phyloP scores from a whole-genome alignment of 495 filamentous ascomycete genomes.

The Aspergillus affinis region DNA sequence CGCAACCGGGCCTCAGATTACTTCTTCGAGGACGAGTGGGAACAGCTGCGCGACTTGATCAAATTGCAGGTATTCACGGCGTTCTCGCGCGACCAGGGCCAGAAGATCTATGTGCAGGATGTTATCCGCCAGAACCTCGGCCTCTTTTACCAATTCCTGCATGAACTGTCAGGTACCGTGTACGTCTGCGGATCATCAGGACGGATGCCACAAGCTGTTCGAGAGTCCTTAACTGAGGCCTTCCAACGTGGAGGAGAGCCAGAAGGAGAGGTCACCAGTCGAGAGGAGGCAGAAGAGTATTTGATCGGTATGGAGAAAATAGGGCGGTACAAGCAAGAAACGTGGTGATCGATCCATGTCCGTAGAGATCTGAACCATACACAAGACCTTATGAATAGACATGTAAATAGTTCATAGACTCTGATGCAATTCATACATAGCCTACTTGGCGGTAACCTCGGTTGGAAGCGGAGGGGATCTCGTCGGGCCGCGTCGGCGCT shows the following conservation, averaged over 20 bases:
- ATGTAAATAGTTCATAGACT: not conserved
- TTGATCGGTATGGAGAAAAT: slow-evolving; percentile 63
- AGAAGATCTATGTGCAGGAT: slow-evolving; percentile 91
- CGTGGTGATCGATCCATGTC: slow-evolving; percentile 51
- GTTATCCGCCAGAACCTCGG: slow-evolving; percentile 61
- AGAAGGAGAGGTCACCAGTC: slow-evolving; percentile 25
- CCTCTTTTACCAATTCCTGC: slow-evolving; percentile 59
- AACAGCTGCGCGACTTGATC: slow-evolving; percentile 31
- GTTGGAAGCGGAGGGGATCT: slow-evolving; percentile 32
- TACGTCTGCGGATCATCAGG: slow-evolving; percentile 84
- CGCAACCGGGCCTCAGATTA: slow-evolving; percentile 72
- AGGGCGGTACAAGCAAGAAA: slow-evolving; percentile 76
- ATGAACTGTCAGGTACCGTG: slow-evolving; percentile 53
- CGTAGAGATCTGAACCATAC: not conserved
- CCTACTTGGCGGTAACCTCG: slow-evolving; percentile 33
- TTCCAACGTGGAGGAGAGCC: slow-evolving; percentile 45
- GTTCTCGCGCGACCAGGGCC: slow-evolving; percentile 75
- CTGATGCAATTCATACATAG: not conserved
- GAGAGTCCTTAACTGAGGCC: slow-evolving; percentile 74
- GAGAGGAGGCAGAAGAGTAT: slow-evolving; percentile 56
- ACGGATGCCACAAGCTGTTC: slow-evolving; percentile 85
- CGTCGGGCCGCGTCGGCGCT: slow-evolving; percentile 41
- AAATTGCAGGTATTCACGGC: slow-evolving; percentile 65
- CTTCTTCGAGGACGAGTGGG: slow-evolving; percentile 80
- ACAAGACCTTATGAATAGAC: not conserved